phyloP scores from a whole-genome alignment of 345 rosid genomes.

The Excoecaria agallocha region DNA sequence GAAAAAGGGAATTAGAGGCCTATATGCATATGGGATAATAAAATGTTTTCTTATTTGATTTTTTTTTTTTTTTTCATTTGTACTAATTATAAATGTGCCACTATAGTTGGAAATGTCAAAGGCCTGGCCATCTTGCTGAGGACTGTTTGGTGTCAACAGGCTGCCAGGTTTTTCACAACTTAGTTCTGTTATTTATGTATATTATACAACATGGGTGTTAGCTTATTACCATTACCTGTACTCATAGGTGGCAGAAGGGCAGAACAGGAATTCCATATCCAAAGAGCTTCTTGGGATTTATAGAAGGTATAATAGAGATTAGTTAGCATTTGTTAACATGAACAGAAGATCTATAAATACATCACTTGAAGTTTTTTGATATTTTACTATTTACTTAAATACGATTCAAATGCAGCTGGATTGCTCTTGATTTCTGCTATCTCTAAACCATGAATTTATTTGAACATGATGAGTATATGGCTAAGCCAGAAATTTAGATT shows the following conservation, averaged over 20 bases:
- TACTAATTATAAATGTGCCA: constrained; percentile 2
- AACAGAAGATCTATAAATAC: constrained; percentile 38
- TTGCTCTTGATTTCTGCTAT: not conserved
- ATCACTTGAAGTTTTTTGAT: not conserved
- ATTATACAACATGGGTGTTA: not conserved
- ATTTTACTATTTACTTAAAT: not conserved
- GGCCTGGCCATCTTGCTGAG: constrained; percentile 70
- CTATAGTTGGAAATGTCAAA: constrained; percentile 61
- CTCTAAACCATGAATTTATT: not conserved
- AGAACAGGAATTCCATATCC: constrained; percentile 36
- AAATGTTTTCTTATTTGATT: not conserved
- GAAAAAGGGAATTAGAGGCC: no score
- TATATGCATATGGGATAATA: no score
- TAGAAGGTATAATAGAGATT: constrained; percentile 42
- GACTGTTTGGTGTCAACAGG: constrained; percentile 48
- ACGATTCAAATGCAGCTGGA: not conserved
- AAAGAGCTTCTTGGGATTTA: constrained; percentile 58
- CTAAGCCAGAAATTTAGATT: not conserved
- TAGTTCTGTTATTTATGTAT: not conserved
- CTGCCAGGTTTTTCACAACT: constrained; percentile 37
- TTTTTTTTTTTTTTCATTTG: not conserved
- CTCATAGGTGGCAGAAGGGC: constrained; percentile 34
- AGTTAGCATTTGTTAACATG: not conserved
- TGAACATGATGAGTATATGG: not conserved
- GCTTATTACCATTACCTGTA: constrained; percentile 7